Conservation (phyloP, 2,329 filamentous ascomycete species). For the Periglandula ipomoeae region DNA sequence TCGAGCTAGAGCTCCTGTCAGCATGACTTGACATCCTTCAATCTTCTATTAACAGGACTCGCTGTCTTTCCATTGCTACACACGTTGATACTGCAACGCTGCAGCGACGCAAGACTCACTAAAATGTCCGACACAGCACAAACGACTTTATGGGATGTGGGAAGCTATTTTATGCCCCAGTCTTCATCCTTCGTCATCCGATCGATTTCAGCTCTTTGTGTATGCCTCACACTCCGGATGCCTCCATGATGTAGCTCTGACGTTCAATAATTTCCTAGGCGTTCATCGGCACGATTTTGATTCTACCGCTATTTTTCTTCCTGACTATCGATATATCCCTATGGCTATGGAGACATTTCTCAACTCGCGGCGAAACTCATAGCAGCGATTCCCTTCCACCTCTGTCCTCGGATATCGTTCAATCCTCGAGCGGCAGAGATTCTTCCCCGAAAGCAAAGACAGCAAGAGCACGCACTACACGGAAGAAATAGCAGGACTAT, state of each 20-base stretch:
- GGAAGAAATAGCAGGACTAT: slow-evolving; percentile 6
- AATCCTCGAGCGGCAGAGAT: neutral
- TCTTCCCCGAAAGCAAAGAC: slow-evolving; percentile 1
- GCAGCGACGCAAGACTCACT: neutral
- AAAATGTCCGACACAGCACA: slow-evolving; percentile 18
- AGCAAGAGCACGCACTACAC: slow-evolving; percentile 2
- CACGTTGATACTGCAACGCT: neutral
- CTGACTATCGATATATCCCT: slow-evolving; percentile 42
- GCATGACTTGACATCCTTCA: neutral
- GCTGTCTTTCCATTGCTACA: neutral
- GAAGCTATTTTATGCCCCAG: slow-evolving; percentile 17
- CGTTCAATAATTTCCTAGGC: slow-evolving; percentile 22
- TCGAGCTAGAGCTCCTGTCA: neutral
- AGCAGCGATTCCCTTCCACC: neutral
- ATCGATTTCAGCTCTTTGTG: slow-evolving; percentile 29
- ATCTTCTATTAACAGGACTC: neutral
- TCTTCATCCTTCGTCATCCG: slow-evolving; percentile 23
- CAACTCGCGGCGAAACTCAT: slow-evolving; percentile 10
- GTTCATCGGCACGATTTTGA: slow-evolving; percentile 35
- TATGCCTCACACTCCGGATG: slow-evolving; percentile 15
- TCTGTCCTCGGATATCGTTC: neutral
- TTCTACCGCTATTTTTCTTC: slow-evolving; percentile 36
- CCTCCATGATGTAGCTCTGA: slow-evolving; percentile 5
- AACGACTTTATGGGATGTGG: slow-evolving; percentile 17
- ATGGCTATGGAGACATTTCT: slow-evolving; percentile 41